These are phyloP conservation scores for Perilla frutescens DNA, from an alignment of 257 asterid species.

Conservation along the genomic window DNA sequence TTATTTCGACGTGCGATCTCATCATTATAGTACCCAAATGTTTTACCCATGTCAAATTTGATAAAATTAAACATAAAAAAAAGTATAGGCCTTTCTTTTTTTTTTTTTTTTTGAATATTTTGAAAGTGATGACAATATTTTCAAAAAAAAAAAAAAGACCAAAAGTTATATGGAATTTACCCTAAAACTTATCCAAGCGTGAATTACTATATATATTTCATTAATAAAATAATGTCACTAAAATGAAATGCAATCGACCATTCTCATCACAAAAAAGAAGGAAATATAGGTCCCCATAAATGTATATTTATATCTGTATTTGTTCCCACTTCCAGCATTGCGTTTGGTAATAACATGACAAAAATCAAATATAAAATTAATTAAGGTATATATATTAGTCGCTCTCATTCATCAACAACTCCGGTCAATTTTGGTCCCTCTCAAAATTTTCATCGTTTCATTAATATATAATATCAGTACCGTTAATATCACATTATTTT, in stretches of 20 bases:
- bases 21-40: too few relatives aligned
- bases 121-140: too few relatives aligned
- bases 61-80: too few relatives aligned
- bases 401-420: background rate
- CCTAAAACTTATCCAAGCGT: background rate
- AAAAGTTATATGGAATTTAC: too few relatives aligned
- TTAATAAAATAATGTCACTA: too few relatives aligned
- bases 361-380: background rate
- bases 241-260: background rate
- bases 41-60: too few relatives aligned
- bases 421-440: background rate
- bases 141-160: too few relatives aligned
- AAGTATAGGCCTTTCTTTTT: too few relatives aligned
- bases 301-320: background rate
- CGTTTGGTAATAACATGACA: constrained; percentile 22
- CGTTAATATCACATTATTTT: too few relatives aligned
- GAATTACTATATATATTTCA: too few relatives aligned
- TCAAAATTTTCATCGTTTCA: background rate
- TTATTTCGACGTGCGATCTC: too few relatives aligned
- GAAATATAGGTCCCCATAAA: background rate
- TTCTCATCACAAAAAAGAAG: background rate
- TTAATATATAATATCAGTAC: background rate
- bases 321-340: background rate
- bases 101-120: too few relatives aligned
- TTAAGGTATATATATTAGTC: background rate